Conservation (phyloP, 208 protist genomes). For the Porcisia hertigi region DNA sequence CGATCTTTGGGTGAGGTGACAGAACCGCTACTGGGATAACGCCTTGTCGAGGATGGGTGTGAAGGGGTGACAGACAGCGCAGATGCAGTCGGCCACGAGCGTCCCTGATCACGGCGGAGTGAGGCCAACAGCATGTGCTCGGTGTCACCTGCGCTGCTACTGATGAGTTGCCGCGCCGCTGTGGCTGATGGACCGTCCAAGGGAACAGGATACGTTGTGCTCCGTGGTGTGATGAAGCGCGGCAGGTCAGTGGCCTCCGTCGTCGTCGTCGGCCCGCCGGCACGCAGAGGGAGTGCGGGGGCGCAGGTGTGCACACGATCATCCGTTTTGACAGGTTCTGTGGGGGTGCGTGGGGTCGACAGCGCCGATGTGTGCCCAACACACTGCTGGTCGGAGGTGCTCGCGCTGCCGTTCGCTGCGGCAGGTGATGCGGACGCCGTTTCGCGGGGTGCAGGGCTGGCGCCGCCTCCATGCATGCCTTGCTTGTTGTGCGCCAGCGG, state of each 20-base stretch:
- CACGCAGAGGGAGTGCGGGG: not conserved
- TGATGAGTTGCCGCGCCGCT: not conserved
- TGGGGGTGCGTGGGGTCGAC: not conserved
- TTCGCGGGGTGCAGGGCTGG: not conserved
- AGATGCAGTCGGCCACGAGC: not conserved
- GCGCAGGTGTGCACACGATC: not conserved
- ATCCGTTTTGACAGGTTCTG: not conserved
- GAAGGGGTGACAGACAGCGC: not conserved
- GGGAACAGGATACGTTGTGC: not conserved
- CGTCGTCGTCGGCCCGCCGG: not conserved
- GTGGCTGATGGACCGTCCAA: not conserved
- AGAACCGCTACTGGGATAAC: not conserved
- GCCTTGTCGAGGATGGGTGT: not conserved
- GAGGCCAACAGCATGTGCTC: constrained; percentile 6
- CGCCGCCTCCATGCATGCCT: not conserved
- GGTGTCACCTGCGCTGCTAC: not conserved
- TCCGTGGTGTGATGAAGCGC: not conserved
- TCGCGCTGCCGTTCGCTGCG: not conserved
- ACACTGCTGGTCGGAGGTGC: not conserved
- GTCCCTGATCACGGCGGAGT: constrained; percentile 3
- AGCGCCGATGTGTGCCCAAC: not conserved
- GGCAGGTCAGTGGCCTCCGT: not conserved
- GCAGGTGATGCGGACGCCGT: not conserved
- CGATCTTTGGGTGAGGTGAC: constrained; percentile 1
- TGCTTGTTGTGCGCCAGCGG: not conserved